A percentile compares a stretch with the other conserved stretches of the same genome.
Conservation (phyloP, 176 grass and related monocot species). For the Ananas comosus region DNA sequence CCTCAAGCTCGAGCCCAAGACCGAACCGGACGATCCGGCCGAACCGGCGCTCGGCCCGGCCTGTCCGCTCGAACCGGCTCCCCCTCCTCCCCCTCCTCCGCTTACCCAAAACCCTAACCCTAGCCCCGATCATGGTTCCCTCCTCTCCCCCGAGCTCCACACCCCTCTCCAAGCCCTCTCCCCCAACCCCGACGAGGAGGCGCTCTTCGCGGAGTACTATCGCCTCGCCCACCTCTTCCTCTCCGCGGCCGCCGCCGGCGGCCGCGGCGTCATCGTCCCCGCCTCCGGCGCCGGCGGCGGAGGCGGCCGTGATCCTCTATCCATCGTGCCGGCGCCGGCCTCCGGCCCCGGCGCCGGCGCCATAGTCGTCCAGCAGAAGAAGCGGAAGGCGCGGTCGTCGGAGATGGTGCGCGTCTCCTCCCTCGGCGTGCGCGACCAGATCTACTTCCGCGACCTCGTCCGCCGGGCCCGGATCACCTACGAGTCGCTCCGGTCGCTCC, state of each 20-base stretch:
- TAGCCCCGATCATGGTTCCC: slow-evolving; percentile 35
- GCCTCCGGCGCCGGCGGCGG: slow-evolving; percentile 11
- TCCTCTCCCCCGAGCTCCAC: slow-evolving; percentile 22
- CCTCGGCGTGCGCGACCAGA: slow-evolving; percentile 56
- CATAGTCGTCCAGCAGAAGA: slow-evolving; percentile 38
- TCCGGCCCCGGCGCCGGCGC: slow-evolving; percentile 14
- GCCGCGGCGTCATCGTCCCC: slow-evolving; percentile 28
- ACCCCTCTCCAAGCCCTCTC: slow-evolving; percentile 27
- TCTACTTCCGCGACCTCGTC: slow-evolving; percentile 78
- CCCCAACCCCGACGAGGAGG: slow-evolving; percentile 38
- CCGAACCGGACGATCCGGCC: slow-evolving; percentile 3
- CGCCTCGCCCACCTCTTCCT: slow-evolving; percentile 55
- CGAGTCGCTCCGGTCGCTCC: slow-evolving; percentile 57
- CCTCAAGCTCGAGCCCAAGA: slow-evolving; percentile 53
- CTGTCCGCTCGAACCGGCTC: background rate
- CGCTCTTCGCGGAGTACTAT: slow-evolving; percentile 56
- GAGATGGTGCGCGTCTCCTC: slow-evolving; percentile 91
- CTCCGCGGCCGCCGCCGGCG: slow-evolving; percentile 21
- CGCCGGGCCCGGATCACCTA: slow-evolving; percentile 92
- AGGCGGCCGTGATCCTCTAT: background rate
- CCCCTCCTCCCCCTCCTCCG: background rate
- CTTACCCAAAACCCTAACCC: slow-evolving; percentile 15
- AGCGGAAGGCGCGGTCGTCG: slow-evolving; percentile 68
- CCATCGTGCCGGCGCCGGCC: slow-evolving; percentile 36
- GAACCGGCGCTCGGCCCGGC: slow-evolving; percentile 8